Percentiles rank a stretch among this genome's conserved stretches.
Evolutionary conservation across 1,139 yeast species (phyloP).

Genomic region (Debaryomycetaceae sp.): DNA sequence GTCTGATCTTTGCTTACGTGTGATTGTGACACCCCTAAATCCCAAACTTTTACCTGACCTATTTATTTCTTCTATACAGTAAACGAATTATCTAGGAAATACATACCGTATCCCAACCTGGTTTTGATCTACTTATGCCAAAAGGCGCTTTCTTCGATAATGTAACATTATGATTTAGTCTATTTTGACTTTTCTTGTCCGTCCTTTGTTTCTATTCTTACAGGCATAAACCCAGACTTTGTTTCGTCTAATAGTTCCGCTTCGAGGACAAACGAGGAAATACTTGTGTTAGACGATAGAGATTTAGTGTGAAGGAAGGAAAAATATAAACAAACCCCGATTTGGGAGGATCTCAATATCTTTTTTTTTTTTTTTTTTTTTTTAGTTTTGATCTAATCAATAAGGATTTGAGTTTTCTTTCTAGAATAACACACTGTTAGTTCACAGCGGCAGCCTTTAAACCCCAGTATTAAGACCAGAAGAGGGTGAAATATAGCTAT

Average conservation of each 20-base stretch:
- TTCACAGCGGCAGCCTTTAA: not conserved
- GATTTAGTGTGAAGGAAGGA: not conserved
- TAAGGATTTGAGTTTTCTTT: not conserved
- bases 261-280: not conserved
- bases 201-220: not conserved
- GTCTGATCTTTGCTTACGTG: not conserved
- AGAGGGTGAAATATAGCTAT: too few relatives aligned
- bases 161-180: not conserved
- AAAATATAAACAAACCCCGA: not conserved
- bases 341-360: not conserved
- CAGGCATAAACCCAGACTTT: not conserved
- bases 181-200: not conserved
- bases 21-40: not conserved
- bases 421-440: not conserved
- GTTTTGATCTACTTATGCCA: not conserved
- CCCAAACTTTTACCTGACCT: not conserved
- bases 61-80: not conserved
- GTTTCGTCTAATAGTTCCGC: not conserved
- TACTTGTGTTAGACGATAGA: not conserved
- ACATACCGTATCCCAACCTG: not conserved
- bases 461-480: not conserved
- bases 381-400: not conserved
- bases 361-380: too few relatives aligned
- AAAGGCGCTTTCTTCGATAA: not conserved
- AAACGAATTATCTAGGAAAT: not conserved